A percentile compares a stretch with the other conserved stretches of the same genome.
phyloP scores from a whole-genome alignment of 805 yeast genomes.

The Yueomyces sinensis region DNA sequence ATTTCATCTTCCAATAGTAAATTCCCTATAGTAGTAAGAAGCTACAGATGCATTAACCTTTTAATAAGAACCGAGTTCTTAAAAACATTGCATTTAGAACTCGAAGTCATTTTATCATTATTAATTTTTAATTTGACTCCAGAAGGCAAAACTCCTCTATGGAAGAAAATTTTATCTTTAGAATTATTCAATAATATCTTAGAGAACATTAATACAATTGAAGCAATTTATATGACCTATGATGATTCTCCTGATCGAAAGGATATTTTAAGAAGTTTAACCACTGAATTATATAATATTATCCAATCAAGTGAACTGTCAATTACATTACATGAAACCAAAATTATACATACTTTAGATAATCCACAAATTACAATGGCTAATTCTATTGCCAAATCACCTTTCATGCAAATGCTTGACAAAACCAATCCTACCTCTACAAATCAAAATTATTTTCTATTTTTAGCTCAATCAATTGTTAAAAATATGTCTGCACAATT shows the following conservation, averaged over 20 bases:
- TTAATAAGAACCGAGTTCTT: slow-evolving; percentile 48
- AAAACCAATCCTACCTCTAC: slow-evolving; percentile 62
- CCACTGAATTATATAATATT: slow-evolving; percentile 30
- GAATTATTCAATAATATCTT: slow-evolving; percentile 58
- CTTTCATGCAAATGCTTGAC: slow-evolving; percentile 66
- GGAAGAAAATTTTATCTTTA: slow-evolving; percentile 65
- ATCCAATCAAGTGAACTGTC: slow-evolving; percentile 19
- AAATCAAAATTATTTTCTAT: slow-evolving; percentile 49
- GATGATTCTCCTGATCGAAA: slow-evolving; percentile 47
- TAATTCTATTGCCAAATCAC: slow-evolving; percentile 35
- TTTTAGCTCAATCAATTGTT: slow-evolving; percentile 41
- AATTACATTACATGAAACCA: slow-evolving; percentile 23
- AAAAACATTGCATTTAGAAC: slow-evolving; percentile 52
- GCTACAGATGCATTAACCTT: slow-evolving; percentile 55
- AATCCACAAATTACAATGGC: slow-evolving; percentile 28
- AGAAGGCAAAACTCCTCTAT: slow-evolving; percentile 40
- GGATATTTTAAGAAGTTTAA: slow-evolving; percentile 44
- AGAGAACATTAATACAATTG: slow-evolving; percentile 39
- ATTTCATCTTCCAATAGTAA: slow-evolving; percentile 39
- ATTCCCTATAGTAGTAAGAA: slow-evolving; percentile 63
- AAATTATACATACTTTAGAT: slow-evolving; percentile 21
- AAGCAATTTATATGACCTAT: slow-evolving; percentile 43
- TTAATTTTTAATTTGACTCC: slow-evolving; percentile 58
- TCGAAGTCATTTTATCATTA: slow-evolving; percentile 67
- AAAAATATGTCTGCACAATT: slow-evolving; percentile 56